These are phyloP conservation scores for Panicum hallii DNA, from an alignment of 202 grass and related monocot species.

Conservation along the genomic window DNA sequence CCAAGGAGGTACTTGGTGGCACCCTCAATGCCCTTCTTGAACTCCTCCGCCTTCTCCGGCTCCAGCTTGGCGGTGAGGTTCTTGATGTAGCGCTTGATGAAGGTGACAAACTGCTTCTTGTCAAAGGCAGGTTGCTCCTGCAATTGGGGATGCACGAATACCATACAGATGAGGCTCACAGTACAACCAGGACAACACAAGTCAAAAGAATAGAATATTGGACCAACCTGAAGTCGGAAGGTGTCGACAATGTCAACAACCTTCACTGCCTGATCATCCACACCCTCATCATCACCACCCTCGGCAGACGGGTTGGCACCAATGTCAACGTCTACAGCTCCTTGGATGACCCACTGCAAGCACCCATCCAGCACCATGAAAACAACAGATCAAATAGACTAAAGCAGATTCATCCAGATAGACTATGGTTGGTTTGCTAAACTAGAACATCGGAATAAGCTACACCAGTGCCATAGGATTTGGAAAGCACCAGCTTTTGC, in stretches of 20 bases:
- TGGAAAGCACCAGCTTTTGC: background rate
- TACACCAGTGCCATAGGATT: background rate
- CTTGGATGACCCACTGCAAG: constrained; percentile 81
- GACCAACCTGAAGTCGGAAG: constrained; percentile 80
- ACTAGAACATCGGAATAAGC: background rate
- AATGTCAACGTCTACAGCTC: constrained; percentile 68
- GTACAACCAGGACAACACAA: background rate
- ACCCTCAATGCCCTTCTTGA: constrained; percentile 75
- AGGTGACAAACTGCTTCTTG: constrained; percentile 73
- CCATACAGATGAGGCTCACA: background rate
- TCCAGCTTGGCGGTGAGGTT: constrained; percentile 49
- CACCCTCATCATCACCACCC: constrained; percentile 75
- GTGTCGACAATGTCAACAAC: constrained; percentile 92
- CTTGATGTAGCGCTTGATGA: constrained; percentile 86
- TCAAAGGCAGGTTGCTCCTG: constrained; percentile 93
- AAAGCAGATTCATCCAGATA: too few relatives aligned
- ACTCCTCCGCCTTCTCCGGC: constrained; percentile 45
- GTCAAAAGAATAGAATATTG: background rate
- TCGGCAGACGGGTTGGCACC: constrained; percentile 90
- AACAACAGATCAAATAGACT: background rate
- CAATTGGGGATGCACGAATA: background rate
- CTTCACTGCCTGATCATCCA: constrained; percentile 63
- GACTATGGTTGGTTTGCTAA: background rate
- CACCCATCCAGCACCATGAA: background rate
- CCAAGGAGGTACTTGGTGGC: constrained; percentile 77